Conservation (phyloP, 208 protist genomes). For the Naegleria fowleri region DNA sequence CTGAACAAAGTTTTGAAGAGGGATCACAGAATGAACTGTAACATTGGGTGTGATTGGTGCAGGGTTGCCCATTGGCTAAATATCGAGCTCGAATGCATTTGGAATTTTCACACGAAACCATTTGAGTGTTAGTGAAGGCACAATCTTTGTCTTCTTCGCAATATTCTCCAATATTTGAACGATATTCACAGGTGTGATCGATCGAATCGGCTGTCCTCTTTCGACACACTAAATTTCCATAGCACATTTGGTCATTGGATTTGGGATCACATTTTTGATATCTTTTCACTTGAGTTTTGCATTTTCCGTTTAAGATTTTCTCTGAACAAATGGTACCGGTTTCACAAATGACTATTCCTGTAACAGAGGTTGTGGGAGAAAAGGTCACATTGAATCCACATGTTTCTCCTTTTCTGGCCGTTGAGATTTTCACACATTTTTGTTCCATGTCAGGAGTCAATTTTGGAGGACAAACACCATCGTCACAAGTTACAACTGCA, state of each 20-base stretch:
- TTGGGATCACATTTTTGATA: neutral
- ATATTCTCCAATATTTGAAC: neutral
- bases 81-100: neutral
- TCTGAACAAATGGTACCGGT: neutral
- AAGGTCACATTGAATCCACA: neutral
- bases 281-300: too few relatives aligned
- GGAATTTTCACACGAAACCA: neutral
- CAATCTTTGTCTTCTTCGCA: neutral
- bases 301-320: neutral
- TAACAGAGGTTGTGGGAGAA: neutral
- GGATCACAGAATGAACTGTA: neutral
- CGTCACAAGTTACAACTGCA: too few relatives aligned
- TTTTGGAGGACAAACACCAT: too few relatives aligned
- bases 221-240: neutral
- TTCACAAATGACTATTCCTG: neutral
- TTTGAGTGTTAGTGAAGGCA: neutral
- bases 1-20: neutral
- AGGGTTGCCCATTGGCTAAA: neutral
- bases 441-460: neutral
- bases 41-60: neutral
- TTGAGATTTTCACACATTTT: neutral
- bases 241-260: too few relatives aligned
- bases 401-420: neutral
- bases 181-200: neutral
- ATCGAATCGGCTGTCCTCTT: neutral